Conservation (phyloP, 2,329 filamentous ascomycete genomes). For the Ascochyta fabae region DNA sequence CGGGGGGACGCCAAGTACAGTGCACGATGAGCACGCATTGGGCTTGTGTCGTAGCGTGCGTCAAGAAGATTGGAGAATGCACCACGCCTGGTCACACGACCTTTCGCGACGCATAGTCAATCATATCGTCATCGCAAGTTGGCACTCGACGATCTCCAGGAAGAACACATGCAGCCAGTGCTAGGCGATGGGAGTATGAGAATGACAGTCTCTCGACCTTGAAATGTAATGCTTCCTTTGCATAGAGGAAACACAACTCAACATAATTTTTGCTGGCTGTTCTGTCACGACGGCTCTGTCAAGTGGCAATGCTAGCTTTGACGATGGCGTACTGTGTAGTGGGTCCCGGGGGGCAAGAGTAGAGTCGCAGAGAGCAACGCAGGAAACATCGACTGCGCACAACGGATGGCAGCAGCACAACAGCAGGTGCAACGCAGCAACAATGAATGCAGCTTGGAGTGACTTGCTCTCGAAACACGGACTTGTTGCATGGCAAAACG, state of each 20-base stretch:
- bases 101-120: not conserved
- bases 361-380: constrained; percentile 9
- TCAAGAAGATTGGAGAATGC: not conserved
- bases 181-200: not conserved
- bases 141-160: not conserved
- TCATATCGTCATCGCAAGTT: not conserved
- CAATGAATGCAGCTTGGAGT: not conserved
- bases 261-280: not conserved
- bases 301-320: constrained; percentile 2
- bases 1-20: not conserved
- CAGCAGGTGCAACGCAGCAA: not conserved
- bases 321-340: not conserved
- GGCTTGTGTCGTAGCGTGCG: not conserved
- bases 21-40: not conserved
- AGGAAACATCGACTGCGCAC: constrained; percentile 9
- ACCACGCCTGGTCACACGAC: constrained; percentile 2
- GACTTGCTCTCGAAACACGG: not conserved
- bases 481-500: constrained; percentile 3
- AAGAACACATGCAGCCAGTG: not conserved
- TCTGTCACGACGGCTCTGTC: not conserved
- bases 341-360: constrained; percentile 14
- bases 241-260: too few species aligned
- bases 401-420: constrained; percentile 3
- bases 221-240: not conserved
- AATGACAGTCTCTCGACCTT: not conserved